Conservation (phyloP, 2,329 filamentous ascomycete genomes). For the Fusarium liriodendri region DNA sequence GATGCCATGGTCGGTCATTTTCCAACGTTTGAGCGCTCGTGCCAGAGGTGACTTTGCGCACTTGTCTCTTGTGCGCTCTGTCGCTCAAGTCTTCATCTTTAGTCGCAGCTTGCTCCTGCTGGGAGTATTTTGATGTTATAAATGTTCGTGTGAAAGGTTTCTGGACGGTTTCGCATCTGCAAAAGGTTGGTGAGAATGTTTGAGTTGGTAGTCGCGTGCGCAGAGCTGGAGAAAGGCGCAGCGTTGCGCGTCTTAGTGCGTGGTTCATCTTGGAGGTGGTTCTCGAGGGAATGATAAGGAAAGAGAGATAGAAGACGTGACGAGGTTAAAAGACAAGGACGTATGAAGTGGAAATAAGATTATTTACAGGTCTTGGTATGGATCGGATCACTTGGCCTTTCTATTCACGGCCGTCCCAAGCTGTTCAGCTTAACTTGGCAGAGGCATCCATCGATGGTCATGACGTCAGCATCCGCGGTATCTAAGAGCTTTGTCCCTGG, state of each 20-base stretch:
- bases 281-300: background rate
- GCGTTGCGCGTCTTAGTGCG: conserved; percentile 28
- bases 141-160: conserved; percentile 29
- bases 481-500: conserved; percentile 25
- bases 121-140: conserved; percentile 28
- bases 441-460: background rate
- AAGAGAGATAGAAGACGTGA: too few relatives aligned
- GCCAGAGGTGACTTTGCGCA: conserved; percentile 36
- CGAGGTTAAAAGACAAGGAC: background rate
- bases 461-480: conserved; percentile 27
- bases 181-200: conserved; percentile 8
- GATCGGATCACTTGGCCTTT: background rate
- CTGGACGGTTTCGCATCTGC: background rate
- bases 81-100: conserved; percentile 31
- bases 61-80: conserved; percentile 35
- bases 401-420: conserved; percentile 20
- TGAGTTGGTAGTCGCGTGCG: conserved; percentile 8
- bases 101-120: conserved; percentile 15
- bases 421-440: conserved; percentile 8
- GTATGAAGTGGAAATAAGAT: conserved; percentile 24
- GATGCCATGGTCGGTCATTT: conserved; percentile 45
- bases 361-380: conserved; percentile 3
- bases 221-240: conserved; percentile 29
- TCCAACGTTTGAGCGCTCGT: conserved; percentile 40
- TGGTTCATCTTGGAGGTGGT: conserved; percentile 30